phyloP scores from a whole-genome alignment of 345 rosid genomes.

The Citrus sp. region DNA sequence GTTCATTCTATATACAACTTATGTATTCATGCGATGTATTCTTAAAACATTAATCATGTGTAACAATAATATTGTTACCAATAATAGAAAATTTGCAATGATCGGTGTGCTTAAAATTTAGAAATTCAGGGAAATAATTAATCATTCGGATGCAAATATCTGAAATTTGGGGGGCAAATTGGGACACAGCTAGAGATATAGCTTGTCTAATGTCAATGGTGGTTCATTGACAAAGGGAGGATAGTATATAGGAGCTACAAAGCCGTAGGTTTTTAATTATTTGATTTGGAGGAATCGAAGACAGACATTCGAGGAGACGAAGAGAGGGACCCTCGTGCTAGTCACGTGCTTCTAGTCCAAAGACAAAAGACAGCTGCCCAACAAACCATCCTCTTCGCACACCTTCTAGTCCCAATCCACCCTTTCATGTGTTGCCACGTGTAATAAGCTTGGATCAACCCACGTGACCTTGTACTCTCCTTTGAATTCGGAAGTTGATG shows the following conservation, averaged over 20 bases:
- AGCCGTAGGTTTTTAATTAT: not conserved
- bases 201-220: slow-evolving; percentile 9
- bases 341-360: slow-evolving; percentile 27
- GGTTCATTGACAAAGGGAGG: not conserved
- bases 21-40: too few species aligned
- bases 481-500: not conserved
- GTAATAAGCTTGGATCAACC: not conserved
- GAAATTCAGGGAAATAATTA: not conserved
- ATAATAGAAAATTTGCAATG: too few species aligned
- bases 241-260: not conserved
- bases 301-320: slow-evolving; percentile 34
- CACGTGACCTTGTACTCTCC: slow-evolving; percentile 12
- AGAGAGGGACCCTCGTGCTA: slow-evolving; percentile 25
- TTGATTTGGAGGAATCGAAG: slow-evolving; percentile 20
- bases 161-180: not conserved
- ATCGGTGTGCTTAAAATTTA: too few species aligned
- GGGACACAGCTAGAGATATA: not conserved
- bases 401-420: not conserved
- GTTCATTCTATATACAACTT: too few species aligned
- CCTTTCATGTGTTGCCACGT: slow-evolving; percentile 13
- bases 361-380: slow-evolving; percentile 24
- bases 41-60: too few species aligned
- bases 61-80: too few species aligned
- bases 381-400: slow-evolving; percentile 10
- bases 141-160: not conserved